Conservation (phyloP, 2,329 filamentous ascomycete genomes). For the Cucurbitaria berberidis region DNA sequence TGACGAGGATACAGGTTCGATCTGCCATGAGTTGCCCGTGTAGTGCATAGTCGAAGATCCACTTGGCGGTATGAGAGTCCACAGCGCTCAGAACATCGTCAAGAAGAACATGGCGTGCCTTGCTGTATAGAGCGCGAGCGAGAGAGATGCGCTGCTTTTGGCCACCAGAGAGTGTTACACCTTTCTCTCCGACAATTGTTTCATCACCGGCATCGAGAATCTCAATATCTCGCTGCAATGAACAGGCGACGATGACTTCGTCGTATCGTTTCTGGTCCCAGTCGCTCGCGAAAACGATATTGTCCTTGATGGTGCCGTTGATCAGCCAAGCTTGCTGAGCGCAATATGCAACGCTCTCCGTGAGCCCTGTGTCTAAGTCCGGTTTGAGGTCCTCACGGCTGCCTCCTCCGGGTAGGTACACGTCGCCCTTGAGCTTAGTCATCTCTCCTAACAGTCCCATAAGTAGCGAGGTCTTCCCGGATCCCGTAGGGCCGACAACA, state of each 20-base stretch:
- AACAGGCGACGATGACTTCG: constrained; percentile 88
- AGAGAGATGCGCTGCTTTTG: constrained; percentile 98
- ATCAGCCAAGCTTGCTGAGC: constrained; percentile 97
- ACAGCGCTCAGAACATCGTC: constrained; percentile 97
- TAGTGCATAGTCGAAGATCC: constrained; percentile 95
- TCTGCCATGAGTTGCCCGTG: constrained; percentile 85
- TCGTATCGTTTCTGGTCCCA: constrained; percentile 84
- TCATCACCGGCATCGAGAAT: constrained; percentile 93
- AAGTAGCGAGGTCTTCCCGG: constrained; percentile 91
- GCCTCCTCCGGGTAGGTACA: constrained; percentile 83
- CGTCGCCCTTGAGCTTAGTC: constrained; percentile 79
- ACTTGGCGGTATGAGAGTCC: constrained; percentile 95
- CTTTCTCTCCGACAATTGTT: constrained; percentile 95
- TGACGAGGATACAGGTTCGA: constrained; percentile 92
- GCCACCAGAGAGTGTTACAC: constrained; percentile 92
- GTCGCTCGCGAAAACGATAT: constrained; percentile 87
- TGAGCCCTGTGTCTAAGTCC: constrained; percentile 83
- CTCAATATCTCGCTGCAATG: constrained; percentile 85
- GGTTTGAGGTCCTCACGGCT: constrained; percentile 83
- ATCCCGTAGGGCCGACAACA: constrained; percentile 90
- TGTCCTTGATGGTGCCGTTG: constrained; percentile 93
- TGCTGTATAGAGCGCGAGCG: constrained; percentile 96
- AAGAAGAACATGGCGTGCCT: constrained; percentile 85
- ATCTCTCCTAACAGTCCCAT: constrained; percentile 98
- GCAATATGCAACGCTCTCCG: constrained; percentile 93